phyloP scores from a whole-genome alignment of 345 rosid genomes.

The Populus tremula region DNA sequence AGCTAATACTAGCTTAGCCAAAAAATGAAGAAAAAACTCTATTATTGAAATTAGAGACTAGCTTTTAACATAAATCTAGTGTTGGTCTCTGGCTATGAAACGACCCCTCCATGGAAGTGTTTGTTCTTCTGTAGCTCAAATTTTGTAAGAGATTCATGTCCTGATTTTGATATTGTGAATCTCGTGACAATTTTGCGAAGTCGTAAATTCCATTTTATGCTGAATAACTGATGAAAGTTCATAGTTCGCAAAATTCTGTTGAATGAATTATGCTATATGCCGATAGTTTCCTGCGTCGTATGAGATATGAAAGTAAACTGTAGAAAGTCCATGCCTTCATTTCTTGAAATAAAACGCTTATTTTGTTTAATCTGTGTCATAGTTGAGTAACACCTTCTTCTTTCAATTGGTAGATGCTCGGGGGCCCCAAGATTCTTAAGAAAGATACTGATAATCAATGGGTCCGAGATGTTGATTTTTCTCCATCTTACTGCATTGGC shows the following conservation, averaged over 20 bases:
- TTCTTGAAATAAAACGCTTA: not conserved
- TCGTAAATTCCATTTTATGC: not conserved
- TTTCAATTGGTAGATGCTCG: constrained; percentile 21
- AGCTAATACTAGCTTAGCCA: not conserved
- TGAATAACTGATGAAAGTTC: not conserved
- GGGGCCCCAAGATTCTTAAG: constrained; percentile 33
- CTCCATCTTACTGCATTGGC: constrained; percentile 38
- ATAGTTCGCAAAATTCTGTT: not conserved
- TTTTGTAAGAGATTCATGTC: not conserved
- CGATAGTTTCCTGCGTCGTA: not conserved
- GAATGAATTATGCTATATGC: not conserved
- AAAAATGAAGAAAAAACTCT: not conserved
- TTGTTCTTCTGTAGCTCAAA: not conserved
- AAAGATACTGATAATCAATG: constrained; percentile 32
- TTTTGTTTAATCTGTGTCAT: not conserved
- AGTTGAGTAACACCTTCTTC: not conserved
- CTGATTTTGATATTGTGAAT: not conserved
- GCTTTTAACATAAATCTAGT: not conserved
- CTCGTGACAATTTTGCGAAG: not conserved
- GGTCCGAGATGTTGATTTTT: constrained; percentile 50
- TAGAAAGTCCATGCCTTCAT: not conserved
- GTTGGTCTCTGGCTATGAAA: not conserved
- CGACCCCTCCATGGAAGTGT: not conserved
- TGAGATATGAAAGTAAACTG: not conserved
- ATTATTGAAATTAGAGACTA: not conserved